Conservation (phyloP, 768 basidiomycete genomes). For the Cyathus striatus region DNA sequence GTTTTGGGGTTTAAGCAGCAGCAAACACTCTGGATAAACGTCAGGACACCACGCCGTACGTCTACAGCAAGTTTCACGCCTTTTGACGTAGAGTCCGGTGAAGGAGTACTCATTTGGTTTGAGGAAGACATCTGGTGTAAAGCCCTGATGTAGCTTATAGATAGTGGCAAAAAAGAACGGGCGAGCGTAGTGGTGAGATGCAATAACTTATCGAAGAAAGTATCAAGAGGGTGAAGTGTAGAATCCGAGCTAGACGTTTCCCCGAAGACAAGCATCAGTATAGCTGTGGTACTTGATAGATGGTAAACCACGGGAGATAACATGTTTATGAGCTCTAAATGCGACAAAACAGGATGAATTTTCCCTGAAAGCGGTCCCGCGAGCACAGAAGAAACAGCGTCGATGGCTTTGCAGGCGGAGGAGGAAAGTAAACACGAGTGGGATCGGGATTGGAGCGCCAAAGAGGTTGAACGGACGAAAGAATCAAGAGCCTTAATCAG, state of each 20-base stretch:
- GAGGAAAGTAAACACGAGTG: conserved; percentile 19
- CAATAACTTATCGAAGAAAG: conserved; percentile 11
- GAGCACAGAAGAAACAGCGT: conserved; percentile 15
- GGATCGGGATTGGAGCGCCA: conserved; percentile 12
- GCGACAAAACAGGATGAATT: conserved; percentile 2
- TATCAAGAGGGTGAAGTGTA: conserved; percentile 6
- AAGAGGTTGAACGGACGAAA: conserved; percentile 20
- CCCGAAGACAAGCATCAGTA: conserved; percentile 8
- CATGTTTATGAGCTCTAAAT: conserved; percentile 14
- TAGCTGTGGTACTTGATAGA: conserved; percentile 8
- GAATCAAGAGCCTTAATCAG: conserved; percentile 22
- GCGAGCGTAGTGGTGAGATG: conserved; percentile 17
- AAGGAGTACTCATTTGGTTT: conserved; percentile 4
- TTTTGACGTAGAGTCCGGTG: conserved; percentile 4
- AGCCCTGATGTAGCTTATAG: conserved; percentile 9
- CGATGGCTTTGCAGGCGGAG: conserved; percentile 21
- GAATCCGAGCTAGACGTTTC: background rate
- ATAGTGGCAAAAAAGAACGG: conserved; percentile 21
- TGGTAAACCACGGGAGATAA: conserved; percentile 11
- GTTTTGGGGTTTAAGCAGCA: conserved; percentile 1
- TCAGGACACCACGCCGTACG: conserved; percentile 20
- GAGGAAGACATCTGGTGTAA: conserved; percentile 5
- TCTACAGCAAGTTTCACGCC: conserved; percentile 11
- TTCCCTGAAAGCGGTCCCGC: conserved; percentile 5
- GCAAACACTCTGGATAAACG: conserved; percentile 18